These are phyloP conservation scores for Pseudonectria buxi DNA, from an alignment of 2,329 filamentous ascomycete species.

Conservation along the genomic window DNA sequence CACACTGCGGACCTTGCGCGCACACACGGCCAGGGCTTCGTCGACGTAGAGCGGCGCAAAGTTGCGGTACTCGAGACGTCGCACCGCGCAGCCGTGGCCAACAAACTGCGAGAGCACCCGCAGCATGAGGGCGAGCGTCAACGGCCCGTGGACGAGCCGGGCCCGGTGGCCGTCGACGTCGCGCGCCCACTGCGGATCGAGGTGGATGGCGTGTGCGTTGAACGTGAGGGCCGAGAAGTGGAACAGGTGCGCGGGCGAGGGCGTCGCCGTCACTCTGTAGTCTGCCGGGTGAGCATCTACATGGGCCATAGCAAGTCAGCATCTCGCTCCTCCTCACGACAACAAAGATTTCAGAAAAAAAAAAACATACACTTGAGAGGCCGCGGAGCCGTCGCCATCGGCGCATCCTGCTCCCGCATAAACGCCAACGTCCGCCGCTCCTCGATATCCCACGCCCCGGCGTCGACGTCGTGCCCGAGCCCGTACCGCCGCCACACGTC, in stretches of 20 bases:
- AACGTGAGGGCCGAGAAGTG: conserved; percentile 86
- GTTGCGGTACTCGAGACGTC: conserved; percentile 69
- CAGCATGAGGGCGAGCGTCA: conserved; percentile 72
- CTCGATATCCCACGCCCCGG: conserved; percentile 28
- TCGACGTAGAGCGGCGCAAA: conserved; percentile 71
- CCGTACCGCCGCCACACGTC: conserved; percentile 43
- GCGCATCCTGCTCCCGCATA: conserved; percentile 31
- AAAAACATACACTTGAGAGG: conserved; percentile 22
- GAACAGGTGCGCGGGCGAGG: conserved; percentile 69
- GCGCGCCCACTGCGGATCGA: conserved; percentile 65
- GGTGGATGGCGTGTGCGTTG: conserved; percentile 88
- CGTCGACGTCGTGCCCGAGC: conserved; percentile 12
- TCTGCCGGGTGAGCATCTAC: conserved; percentile 31
- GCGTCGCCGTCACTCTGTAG: conserved; percentile 49
- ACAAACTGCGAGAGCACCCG: conserved; percentile 43
- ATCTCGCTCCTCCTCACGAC: no score
- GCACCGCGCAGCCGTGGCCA: conserved; percentile 31
- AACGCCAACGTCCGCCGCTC: conserved; percentile 49
- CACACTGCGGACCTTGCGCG: conserved; percentile 37
- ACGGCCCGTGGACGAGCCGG: conserved; percentile 79
- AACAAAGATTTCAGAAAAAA: no score
- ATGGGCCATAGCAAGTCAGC: no score
- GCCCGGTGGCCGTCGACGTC: conserved; percentile 67
- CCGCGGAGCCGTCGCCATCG: conserved; percentile 5
- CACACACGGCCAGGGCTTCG: conserved; percentile 64